Percentiles rank a stretch among this genome's conserved stretches.
phyloP scores from a whole-genome alignment of 305 asterid species.

The Solanum hybrid region DNA sequence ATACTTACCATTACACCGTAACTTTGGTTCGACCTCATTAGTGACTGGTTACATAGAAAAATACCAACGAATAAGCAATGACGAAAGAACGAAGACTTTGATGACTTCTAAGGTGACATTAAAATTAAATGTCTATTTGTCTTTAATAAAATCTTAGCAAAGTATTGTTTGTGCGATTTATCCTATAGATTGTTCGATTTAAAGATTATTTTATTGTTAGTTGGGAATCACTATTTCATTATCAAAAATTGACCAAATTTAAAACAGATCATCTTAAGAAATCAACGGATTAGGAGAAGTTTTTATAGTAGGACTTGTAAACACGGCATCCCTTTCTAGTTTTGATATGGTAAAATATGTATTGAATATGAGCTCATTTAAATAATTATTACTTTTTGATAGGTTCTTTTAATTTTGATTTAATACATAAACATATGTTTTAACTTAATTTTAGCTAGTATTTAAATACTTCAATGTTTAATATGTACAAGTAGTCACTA shows the following conservation, averaged over 20 bases:
- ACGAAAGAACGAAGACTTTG: background rate
- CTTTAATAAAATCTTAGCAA: background rate
- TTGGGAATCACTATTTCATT: background rate
- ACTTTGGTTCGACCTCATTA: background rate
- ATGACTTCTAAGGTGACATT: background rate
- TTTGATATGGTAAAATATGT: background rate
- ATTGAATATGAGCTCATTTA: background rate
- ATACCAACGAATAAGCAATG: background rate
- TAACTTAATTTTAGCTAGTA: too few relatives aligned
- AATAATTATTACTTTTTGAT: background rate
- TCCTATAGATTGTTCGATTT: background rate
- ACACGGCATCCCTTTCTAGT: background rate
- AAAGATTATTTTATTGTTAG: background rate
- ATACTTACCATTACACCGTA: background rate
- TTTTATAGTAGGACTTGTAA: background rate
- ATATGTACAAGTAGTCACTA: background rate
- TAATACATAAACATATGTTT: background rate
- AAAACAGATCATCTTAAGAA: background rate
- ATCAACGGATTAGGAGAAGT: background rate
- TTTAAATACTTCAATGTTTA: too few relatives aligned
- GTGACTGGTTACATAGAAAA: background rate
- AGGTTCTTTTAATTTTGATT: background rate
- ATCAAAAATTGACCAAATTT: background rate
- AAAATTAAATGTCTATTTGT: background rate
- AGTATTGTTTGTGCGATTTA: background rate